phyloP scores from a whole-genome alignment of 106 monocot species.

The Dioscorea alata region DNA sequence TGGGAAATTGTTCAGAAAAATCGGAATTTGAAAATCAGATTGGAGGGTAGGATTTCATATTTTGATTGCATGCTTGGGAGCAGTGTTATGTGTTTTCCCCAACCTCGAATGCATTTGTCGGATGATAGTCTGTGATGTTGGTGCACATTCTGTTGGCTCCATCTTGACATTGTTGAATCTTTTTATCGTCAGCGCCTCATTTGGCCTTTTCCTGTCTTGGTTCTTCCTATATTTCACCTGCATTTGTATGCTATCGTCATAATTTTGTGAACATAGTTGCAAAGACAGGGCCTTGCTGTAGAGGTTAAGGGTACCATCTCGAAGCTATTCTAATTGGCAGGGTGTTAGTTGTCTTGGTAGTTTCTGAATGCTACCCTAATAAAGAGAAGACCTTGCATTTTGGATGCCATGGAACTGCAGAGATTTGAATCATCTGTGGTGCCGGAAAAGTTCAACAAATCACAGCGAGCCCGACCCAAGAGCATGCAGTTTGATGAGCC shows the following conservation, averaged over 20 bases:
- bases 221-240: conserved; percentile 30
- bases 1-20: background rate
- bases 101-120: conserved; percentile 24
- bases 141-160: conserved; percentile 32
- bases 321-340: conserved; percentile 19
- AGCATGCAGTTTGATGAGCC: conserved; percentile 67
- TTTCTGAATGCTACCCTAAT: conserved; percentile 48
- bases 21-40: background rate
- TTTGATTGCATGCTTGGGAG: background rate
- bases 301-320: conserved; percentile 6
- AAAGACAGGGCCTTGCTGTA: background rate
- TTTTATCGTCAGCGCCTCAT: conserved; percentile 1
- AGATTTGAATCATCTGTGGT: conserved; percentile 33
- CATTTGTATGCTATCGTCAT: conserved; percentile 16
- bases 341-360: conserved; percentile 27
- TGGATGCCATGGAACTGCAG: conserved; percentile 68
- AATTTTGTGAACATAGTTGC: conserved; percentile 14
- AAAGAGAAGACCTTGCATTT: conserved; percentile 22
- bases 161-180: conserved; percentile 12
- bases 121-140: conserved; percentile 40
- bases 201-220: conserved; percentile 20
- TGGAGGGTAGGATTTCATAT: background rate
- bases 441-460: conserved; percentile 38
- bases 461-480: conserved; percentile 48
- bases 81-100: background rate